Conservation (phyloP, 192 early-diverging fungal species). For the Backusella westeae region DNA sequence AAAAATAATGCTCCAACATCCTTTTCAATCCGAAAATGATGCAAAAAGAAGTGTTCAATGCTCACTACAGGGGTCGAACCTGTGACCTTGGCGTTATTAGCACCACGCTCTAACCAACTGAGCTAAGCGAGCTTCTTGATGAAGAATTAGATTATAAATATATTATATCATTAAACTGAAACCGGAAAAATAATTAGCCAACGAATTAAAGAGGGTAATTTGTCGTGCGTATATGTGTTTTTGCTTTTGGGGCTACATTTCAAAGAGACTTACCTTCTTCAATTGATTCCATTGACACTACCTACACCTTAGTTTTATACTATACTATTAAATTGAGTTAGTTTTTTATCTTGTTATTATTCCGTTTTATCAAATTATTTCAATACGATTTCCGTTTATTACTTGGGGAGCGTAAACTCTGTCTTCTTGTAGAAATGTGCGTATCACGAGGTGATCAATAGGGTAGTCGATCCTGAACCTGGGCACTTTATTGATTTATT, state of each 20-base stretch:
- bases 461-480: too few species aligned
- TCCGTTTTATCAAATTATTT: too few species aligned
- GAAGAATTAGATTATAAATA: neutral
- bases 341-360: too few species aligned
- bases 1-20: too few species aligned
- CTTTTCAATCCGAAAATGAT: neutral
- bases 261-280: too few species aligned
- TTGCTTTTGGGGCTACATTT: neutral
- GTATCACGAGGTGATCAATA: too few species aligned
- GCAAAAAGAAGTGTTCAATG: neutral
- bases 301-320: too few species aligned
- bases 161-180: neutral
- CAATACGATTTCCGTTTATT: too few species aligned
- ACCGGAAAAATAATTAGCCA: neutral
- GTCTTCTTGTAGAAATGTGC: too few species aligned
- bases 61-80: constrained; percentile 28
- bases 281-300: neutral
- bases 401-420: too few species aligned
- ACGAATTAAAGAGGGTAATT: neutral
- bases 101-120: constrained; percentile 67
- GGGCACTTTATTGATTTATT: too few species aligned
- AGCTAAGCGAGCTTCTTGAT: constrained; percentile 43
- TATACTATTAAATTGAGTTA: too few species aligned
- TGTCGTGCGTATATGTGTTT: neutral
- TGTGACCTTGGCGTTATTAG: constrained; percentile 63